A percentile compares a stretch with the other conserved stretches of the same genome.
These are phyloP conservation scores for Beauveria scarabaeidicola DNA, from an alignment of 2,329 filamentous ascomycete genomes.

Conservation along the genomic window DNA sequence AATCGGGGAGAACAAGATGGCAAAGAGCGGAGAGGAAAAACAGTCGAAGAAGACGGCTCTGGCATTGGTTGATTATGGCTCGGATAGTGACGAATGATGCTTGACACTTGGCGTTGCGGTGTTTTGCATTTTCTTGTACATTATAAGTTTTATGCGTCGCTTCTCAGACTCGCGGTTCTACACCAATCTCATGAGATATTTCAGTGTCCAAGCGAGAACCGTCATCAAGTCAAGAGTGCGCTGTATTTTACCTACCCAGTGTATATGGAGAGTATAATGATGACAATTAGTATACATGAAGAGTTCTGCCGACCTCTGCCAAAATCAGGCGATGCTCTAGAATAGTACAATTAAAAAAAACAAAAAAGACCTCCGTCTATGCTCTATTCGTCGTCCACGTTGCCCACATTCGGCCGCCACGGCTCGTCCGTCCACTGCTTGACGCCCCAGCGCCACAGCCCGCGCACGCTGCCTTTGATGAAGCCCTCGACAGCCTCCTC, in stretches of 20 bases:
- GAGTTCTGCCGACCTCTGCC: not conserved
- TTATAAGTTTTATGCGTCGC: too few relatives aligned
- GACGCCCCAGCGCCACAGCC: conserved; percentile 43
- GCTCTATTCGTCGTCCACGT: conserved; percentile 21
- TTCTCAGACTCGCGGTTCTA: too few relatives aligned
- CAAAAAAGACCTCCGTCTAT: too few relatives aligned
- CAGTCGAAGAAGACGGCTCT: conserved; percentile 15
- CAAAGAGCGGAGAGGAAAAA: not conserved
- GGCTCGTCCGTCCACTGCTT: conserved; percentile 32
- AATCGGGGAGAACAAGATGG: conserved; percentile 13
- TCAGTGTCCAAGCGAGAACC: too few relatives aligned
- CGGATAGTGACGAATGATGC: conserved; percentile 37
- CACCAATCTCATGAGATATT: too few relatives aligned
- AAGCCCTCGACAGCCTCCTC: conserved; percentile 64
- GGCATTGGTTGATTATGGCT: conserved; percentile 48
- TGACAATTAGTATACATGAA: conserved; percentile 12
- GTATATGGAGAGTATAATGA: not conserved
- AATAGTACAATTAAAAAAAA: not conserved
- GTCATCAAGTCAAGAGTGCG: not conserved
- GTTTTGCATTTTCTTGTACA: not conserved
- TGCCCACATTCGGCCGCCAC: conserved; percentile 32
- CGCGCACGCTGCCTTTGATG: conserved; percentile 51
- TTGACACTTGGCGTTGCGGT: conserved; percentile 5
- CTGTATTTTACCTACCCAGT: not conserved
- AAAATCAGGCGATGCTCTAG: not conserved